phyloP scores from a whole-genome alignment of 495 filamentous ascomycete species.

The Penicillium malachiteum region DNA sequence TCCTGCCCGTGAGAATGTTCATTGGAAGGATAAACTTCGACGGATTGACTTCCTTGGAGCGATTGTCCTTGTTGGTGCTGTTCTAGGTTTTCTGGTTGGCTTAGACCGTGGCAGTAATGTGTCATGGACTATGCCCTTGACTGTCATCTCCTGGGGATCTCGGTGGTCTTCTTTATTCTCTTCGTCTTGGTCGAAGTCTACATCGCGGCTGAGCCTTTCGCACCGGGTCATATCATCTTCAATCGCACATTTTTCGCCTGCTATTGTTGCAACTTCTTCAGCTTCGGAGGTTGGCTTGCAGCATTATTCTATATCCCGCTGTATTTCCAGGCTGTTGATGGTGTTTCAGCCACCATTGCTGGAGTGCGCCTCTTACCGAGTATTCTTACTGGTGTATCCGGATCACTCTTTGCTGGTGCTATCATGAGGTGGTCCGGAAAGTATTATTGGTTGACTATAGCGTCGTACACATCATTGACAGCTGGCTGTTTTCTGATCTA shows the following conservation, averaged over 20 bases:
- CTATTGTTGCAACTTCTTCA: slow-evolving; percentile 76
- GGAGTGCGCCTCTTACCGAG: slow-evolving; percentile 68
- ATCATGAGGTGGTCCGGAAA: slow-evolving; percentile 75
- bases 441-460: slow-evolving; percentile 73
- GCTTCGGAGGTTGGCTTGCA: slow-evolving; percentile 64
- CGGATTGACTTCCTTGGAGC: slow-evolving; percentile 82
- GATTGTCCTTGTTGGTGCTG: slow-evolving; percentile 64
- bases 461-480: slow-evolving; percentile 51
- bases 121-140: slow-evolving; percentile 61
- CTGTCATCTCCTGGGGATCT: slow-evolving; percentile 58
- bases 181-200: slow-evolving; percentile 72
- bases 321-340: slow-evolving; percentile 74
- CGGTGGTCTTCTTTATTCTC: slow-evolving; percentile 59
- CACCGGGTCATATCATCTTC: slow-evolving; percentile 77
- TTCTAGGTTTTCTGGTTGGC: slow-evolving; percentile 70
- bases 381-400: slow-evolving; percentile 61
- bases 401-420: slow-evolving; percentile 67
- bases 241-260: slow-evolving; percentile 64
- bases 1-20: not conserved
- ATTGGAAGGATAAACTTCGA: not conserved
- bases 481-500: slow-evolving; percentile 55
- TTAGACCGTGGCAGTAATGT: slow-evolving; percentile 78
- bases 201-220: slow-evolving; percentile 75
- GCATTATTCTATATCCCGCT: slow-evolving; percentile 75
- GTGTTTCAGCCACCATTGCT: slow-evolving; percentile 61